A percentile compares a stretch with the other conserved stretches of the same genome.
Evolutionary conservation across 352 stramenopile genomes (phyloP).

Genomic region (Globisporangium emineosum): DNA sequence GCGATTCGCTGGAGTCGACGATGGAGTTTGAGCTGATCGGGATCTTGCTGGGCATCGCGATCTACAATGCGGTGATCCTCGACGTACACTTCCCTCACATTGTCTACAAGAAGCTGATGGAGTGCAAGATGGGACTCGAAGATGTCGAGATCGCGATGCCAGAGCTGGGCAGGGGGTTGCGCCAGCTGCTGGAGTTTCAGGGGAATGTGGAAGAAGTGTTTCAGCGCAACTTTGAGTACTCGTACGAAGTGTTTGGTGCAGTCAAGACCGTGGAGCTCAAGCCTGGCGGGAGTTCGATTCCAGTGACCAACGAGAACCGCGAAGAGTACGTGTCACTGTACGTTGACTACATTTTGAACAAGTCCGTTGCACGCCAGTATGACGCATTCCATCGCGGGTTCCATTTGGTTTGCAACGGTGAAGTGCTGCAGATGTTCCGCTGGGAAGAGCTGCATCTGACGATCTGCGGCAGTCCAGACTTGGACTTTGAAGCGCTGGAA

Average conservation of each 20-base stretch:
- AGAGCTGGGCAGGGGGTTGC: slow-evolving; percentile 55
- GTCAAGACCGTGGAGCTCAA: slow-evolving; percentile 81
- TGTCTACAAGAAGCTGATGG: slow-evolving; percentile 85
- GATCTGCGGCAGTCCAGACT: slow-evolving; percentile 67
- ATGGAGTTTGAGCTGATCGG: slow-evolving; percentile 88
- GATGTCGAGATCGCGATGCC: slow-evolving; percentile 63
- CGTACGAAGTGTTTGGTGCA: slow-evolving; percentile 75
- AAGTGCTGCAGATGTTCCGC: slow-evolving; percentile 76
- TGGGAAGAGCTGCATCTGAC: slow-evolving; percentile 77
- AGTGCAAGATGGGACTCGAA: slow-evolving; percentile 38
- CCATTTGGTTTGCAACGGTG: slow-evolving; percentile 66
- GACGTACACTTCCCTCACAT: slow-evolving; percentile 78
- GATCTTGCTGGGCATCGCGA: slow-evolving; percentile 72
- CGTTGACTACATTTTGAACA: slow-evolving; percentile 70
- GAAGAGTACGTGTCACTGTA: slow-evolving; percentile 75
- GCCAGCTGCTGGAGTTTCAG: slow-evolving; percentile 64
- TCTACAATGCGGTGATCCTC: slow-evolving; percentile 85
- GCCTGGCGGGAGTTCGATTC: slow-evolving; percentile 45
- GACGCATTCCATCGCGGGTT: slow-evolving; percentile 73
- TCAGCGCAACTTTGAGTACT: slow-evolving; percentile 75
- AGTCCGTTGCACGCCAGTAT: slow-evolving; percentile 59
- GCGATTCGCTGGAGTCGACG: slow-evolving; percentile 70
- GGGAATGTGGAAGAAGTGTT: slow-evolving; percentile 70
- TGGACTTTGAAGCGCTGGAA: slow-evolving; percentile 80
- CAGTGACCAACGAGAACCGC: slow-evolving; percentile 63